Evolutionary conservation across 768 basidiomycete genomes (phyloP), one percentile per base, ranked within the genome.

Genomic region (Tricholoma bakamatsutake): DNA sequence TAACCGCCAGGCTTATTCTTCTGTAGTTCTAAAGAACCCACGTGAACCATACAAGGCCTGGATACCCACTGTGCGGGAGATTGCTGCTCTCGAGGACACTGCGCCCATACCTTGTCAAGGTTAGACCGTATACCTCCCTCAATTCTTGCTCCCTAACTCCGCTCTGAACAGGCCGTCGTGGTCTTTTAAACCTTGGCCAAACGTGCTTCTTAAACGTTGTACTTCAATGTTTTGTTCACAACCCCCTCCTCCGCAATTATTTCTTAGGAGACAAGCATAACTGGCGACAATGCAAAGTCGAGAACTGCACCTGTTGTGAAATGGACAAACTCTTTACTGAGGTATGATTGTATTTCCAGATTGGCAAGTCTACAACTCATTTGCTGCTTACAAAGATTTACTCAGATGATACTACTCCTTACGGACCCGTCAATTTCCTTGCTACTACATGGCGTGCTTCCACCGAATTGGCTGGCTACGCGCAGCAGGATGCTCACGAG

Each of bases 181-280:
- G 93, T 0, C 76, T 96, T 3, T 72, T 93, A 42, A 95, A 96
- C 68, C 81, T 96, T 0, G 92, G 93, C 1, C 87, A 93, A 67
- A 98, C 94, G 0, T 98, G 96, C 66, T 98, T 93, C 73, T 79
- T 98, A 62, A 96, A 93, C 60, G 93, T 88, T 51, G 84, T 97
- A 18, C 78, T 98, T 10, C 96, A 98, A 69, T 83, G 82, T 11
- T 86, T 98, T 63, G 76, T 90, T 7, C 88, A 92, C 70, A 98
- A 97, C 62, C 95, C 96, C 0, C 76, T 96, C 4, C 74, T 98
- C 4, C 82, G 92, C 33, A 88, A 91, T 62, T 91, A 89, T 67
- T 98, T 93, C 64, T 83, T 98, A 24, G 81, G 87, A 55, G 96
- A 98, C 69, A 89, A 85, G 67, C 96, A 98, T 66, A 93, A 94